A percentile compares a stretch with the other conserved stretches of the same genome.
These are phyloP conservation scores for Catharanthus roseus DNA, from an alignment of 257 asterid species.

Conservation along the genomic window DNA sequence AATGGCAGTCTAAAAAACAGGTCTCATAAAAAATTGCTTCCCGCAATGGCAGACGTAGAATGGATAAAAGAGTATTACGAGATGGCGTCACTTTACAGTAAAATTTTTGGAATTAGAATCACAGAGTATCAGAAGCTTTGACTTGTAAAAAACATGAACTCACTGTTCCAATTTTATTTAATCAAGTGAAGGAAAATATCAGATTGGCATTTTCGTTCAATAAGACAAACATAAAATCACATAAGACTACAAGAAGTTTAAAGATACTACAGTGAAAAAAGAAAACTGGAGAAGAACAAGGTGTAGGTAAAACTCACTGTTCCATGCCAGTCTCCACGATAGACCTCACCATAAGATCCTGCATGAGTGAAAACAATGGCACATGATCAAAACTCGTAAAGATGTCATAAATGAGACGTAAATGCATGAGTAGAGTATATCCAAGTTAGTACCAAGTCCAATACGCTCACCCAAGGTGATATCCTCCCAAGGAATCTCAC, in stretches of 20 bases:
- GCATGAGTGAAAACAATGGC: conserved; percentile 24
- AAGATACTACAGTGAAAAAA: conserved; percentile 1
- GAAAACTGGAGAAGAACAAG: background rate
- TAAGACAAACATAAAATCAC: background rate
- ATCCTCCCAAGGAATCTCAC: conserved; percentile 95
- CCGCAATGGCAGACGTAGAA: background rate
- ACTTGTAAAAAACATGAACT: background rate
- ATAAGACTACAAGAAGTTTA: background rate
- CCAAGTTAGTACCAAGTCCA: conserved; percentile 78
- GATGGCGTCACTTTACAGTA: background rate
- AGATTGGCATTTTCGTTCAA: background rate
- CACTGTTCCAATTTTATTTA: background rate
- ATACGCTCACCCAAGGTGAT: conserved; percentile 97
- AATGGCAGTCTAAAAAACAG: background rate
- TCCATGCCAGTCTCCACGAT: conserved; percentile 98
- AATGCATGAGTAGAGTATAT: conserved; percentile 16
- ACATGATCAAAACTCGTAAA: conserved; percentile 7
- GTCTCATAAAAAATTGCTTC: background rate
- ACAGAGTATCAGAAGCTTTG: background rate
- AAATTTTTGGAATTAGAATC: background rate
- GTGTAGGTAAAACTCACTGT: conserved; percentile 65
- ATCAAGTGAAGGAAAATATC: background rate
- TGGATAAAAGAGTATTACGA: background rate
- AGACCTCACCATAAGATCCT: conserved; percentile 99
- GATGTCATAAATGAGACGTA: conserved; percentile 17